phyloP scores from a whole-genome alignment of 1,139 yeast genomes.

The Taphrina wiesneri region DNA sequence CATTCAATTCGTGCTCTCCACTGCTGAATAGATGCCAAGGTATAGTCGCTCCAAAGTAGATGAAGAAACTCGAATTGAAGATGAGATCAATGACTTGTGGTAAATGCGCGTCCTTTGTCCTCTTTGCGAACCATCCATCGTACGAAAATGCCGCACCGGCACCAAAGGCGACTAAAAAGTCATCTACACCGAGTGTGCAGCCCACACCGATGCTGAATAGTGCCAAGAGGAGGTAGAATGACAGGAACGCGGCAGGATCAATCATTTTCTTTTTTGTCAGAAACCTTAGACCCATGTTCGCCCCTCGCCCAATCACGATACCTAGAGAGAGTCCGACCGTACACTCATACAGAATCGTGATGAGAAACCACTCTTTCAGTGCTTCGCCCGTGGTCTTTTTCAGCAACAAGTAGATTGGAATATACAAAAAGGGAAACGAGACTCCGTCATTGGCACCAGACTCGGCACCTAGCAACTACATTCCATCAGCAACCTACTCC shows the following conservation, averaged over 20 bases:
- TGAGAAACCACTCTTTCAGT: slow-evolving; percentile 20
- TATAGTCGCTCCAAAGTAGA: slow-evolving; percentile 27
- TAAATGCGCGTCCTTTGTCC: slow-evolving; percentile 22
- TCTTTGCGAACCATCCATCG: slow-evolving; percentile 27
- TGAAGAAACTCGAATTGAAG: slow-evolving; percentile 29
- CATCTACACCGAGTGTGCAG: slow-evolving; percentile 29
- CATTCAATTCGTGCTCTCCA: slow-evolving; percentile 6
- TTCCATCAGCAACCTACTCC: neutral
- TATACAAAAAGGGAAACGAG: slow-evolving; percentile 26
- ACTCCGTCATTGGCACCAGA: slow-evolving; percentile 33
- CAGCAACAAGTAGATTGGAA: slow-evolving; percentile 19
- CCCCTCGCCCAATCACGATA: slow-evolving; percentile 16
- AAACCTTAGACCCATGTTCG: neutral
- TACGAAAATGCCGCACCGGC: slow-evolving; percentile 25
- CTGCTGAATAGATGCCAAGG: slow-evolving; percentile 22
- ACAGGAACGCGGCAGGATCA: slow-evolving; percentile 30
- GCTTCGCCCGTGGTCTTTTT: slow-evolving; percentile 24
- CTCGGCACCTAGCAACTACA: slow-evolving; percentile 22
- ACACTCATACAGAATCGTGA: slow-evolving; percentile 30
- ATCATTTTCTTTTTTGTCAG: slow-evolving; percentile 4
- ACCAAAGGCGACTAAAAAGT: slow-evolving; percentile 23
- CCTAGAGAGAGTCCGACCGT: slow-evolving; percentile 10
- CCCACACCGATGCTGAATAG: slow-evolving; percentile 23
- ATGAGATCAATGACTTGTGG: slow-evolving; percentile 24
- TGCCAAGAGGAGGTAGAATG: slow-evolving; percentile 24